These are phyloP conservation scores for Trametes meyenii DNA, from an alignment of 768 basidiomycete species.

Conservation along the genomic window DNA sequence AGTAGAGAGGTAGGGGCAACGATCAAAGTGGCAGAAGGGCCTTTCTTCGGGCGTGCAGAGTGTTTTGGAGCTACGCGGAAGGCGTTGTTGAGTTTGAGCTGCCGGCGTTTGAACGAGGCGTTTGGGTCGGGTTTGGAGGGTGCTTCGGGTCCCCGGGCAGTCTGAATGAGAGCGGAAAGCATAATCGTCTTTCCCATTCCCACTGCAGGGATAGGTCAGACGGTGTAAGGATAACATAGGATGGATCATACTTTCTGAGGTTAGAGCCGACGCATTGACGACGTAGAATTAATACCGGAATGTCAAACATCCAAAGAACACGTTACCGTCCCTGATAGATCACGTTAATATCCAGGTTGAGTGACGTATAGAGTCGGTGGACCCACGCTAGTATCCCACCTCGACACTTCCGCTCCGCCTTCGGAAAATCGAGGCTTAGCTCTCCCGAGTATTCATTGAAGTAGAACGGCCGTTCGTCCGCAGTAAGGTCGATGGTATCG, in stretches of 20 bases:
- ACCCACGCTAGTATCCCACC: conserved; percentile 89
- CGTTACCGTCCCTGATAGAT: conserved; percentile 2
- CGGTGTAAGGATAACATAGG: background rate
- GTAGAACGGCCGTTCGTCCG: conserved; percentile 79
- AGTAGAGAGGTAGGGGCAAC: conserved; percentile 92
- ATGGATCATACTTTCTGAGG: background rate
- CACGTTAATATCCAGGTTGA: too few relatives aligned
- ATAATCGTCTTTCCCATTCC: conserved; percentile 97
- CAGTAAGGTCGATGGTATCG: conserved; percentile 75
- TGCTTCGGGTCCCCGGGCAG: conserved; percentile 54
- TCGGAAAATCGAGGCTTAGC: conserved; percentile 83
- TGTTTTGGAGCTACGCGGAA: conserved; percentile 49
- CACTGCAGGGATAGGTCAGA: conserved; percentile 50
- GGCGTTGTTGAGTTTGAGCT: conserved; percentile 62
- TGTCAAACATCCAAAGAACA: too few relatives aligned
- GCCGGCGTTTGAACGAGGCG: conserved; percentile 48
- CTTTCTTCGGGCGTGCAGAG: conserved; percentile 36
- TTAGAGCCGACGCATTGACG: background rate
- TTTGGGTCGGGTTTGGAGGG: conserved; percentile 32
- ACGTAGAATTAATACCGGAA: background rate
- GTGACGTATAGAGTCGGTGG: background rate
- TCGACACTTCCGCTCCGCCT: conserved; percentile 69
- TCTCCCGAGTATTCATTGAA: conserved; percentile 94
- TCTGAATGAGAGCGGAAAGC: conserved; percentile 88
- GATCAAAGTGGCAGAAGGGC: conserved; percentile 75